Evolutionary conservation across 768 basidiomycete genomes (phyloP).

Genomic region (Suillus paluster): DNA sequence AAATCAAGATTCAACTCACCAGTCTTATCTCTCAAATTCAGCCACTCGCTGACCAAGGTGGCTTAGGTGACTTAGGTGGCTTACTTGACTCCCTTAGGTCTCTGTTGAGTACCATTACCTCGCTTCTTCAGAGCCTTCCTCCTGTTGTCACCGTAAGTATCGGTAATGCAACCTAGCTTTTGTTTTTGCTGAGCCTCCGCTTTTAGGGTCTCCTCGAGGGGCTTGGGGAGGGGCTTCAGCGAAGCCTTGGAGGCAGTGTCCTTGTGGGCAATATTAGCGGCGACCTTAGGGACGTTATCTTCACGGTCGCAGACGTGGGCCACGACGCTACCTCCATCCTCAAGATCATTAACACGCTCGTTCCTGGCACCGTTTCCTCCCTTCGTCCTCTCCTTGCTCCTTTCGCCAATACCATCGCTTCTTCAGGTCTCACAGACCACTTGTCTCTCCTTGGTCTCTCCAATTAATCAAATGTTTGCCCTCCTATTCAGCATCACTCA

Average conservation of each 20-base stretch:
- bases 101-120: too few species aligned
- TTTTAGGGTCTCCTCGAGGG: too few species aligned
- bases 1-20: constrained; percentile 28
- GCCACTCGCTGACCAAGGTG: constrained; percentile 31
- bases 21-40: constrained; percentile 27
- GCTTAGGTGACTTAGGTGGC: too few species aligned
- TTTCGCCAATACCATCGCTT: constrained; percentile 22
- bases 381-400: constrained; percentile 25
- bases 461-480: too few species aligned
- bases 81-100: too few species aligned
- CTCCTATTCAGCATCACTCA: too few species aligned
- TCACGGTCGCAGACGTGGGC: constrained; percentile 25
- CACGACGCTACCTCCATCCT: constrained; percentile 2
- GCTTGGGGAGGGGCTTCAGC: too few species aligned
- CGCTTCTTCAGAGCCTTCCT: too few species aligned
- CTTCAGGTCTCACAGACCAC: constrained; percentile 26
- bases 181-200: neutral
- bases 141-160: constrained; percentile 27
- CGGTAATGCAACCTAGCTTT: neutral
- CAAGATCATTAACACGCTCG: constrained; percentile 15
- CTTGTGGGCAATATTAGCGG: too few species aligned
- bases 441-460: constrained; percentile 27
- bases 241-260: too few species aligned
- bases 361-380: constrained; percentile 25
- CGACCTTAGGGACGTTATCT: too few species aligned